A percentile compares a stretch with the other conserved stretches of the same genome.
phyloP scores from a whole-genome alignment of 2,329 filamentous ascomycete genomes.

The Plectosphaerella plurivora region DNA sequence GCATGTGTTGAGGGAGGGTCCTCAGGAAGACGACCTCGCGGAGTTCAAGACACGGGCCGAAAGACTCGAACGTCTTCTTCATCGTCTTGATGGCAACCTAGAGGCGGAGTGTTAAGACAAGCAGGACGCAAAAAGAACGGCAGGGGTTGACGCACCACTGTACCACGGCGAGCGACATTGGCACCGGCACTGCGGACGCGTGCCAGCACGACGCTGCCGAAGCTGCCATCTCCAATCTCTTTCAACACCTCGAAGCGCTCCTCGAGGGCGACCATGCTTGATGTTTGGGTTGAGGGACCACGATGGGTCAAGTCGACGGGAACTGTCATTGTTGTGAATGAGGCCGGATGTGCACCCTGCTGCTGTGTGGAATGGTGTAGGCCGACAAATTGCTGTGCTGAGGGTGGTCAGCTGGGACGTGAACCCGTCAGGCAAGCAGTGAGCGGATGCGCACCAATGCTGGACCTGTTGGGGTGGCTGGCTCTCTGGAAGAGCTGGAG shows the following conservation, averaged over 20 bases:
- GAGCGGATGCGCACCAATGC: constrained; percentile 16
- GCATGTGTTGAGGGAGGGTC: constrained; percentile 79
- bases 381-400: constrained; percentile 1
- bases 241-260: constrained; percentile 96
- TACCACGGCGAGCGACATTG: constrained; percentile 82
- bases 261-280: constrained; percentile 63
- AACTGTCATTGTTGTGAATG: constrained; percentile 57
- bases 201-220: constrained; percentile 90
- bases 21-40: constrained; percentile 95
- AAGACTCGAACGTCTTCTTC: constrained; percentile 98
- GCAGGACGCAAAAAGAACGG: background rate
- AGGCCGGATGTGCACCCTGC: constrained; percentile 3
- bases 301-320: constrained; percentile 64
- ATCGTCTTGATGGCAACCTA: constrained; percentile 99
- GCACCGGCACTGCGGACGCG: constrained; percentile 88
- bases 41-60: constrained; percentile 83
- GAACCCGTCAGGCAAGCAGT: constrained; percentile 14
- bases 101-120: constrained; percentile 4
- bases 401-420: constrained; percentile 9
- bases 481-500: constrained; percentile 33
- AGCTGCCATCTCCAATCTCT: constrained; percentile 98
- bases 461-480: constrained; percentile 23
- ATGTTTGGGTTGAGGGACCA: constrained; percentile 53
- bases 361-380: constrained; percentile 9
- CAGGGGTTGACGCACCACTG: constrained; percentile 64